Percentiles rank a stretch among this genome's conserved stretches.
These are phyloP conservation scores for Starmerella apis DNA, from an alignment of 805 yeast species.

Conservation along the genomic window DNA sequence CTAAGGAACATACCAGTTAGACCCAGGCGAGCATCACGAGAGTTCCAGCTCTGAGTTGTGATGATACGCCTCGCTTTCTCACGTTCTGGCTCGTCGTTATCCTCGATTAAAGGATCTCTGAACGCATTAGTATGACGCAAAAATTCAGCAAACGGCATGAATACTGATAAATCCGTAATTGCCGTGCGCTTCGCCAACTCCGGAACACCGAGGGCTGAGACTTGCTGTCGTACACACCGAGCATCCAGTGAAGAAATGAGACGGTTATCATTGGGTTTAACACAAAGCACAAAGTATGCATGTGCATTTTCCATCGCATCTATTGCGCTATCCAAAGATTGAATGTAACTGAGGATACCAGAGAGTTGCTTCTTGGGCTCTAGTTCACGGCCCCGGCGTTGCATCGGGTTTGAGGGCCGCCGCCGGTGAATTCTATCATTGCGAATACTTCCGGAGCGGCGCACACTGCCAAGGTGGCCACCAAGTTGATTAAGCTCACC, in stretches of 20 bases:
- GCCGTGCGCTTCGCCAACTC: conserved; percentile 35
- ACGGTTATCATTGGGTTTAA: conserved; percentile 36
- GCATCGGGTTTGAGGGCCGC: conserved; percentile 12
- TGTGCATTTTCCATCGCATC: conserved; percentile 34
- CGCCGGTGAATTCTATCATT: conserved; percentile 12
- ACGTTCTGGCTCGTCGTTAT: conserved; percentile 26
- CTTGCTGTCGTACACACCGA: conserved; percentile 36
- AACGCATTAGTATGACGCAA: conserved; percentile 24
- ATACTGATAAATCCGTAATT: conserved; percentile 32
- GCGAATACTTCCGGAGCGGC: conserved; percentile 21
- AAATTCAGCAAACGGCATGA: conserved; percentile 35
- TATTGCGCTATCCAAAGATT: conserved; percentile 31
- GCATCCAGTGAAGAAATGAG: conserved; percentile 35
- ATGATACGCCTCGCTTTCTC: conserved; percentile 30
- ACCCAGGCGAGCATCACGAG: conserved; percentile 34
- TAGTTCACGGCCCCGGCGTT: conserved; percentile 9
- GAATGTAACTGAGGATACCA: conserved; percentile 17
- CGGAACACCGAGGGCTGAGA: conserved; percentile 35
- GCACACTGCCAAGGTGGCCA: conserved; percentile 11
- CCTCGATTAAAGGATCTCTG: conserved; percentile 3
- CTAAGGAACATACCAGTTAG: conserved; percentile 35
- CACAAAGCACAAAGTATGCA: conserved; percentile 35
- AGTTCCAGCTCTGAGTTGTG: conserved; percentile 30
- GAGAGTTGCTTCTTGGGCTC: conserved; percentile 7
- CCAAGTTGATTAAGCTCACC: neutral